Evolutionary conservation across 2,329 filamentous ascomycete genomes (phyloP), one percentile per base, ranked within the genome.

Genomic region (Meredithiella fracta): DNA sequence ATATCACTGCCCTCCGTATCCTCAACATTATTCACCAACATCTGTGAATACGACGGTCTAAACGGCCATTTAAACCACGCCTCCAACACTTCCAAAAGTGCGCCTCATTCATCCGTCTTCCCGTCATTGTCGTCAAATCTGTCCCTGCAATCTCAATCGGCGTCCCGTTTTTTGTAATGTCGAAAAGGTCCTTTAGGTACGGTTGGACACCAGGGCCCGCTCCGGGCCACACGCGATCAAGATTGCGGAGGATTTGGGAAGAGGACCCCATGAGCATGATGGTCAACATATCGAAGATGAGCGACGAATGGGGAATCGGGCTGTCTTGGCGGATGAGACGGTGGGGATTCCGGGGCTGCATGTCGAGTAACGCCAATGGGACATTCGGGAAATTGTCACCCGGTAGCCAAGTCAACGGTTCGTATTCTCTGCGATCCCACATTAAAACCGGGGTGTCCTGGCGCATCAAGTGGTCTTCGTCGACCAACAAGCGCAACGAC

Each of bases 381-480:
- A 72, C 67, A 23, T 74, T 70, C 1, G 86, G 87, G 65, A 74
- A 86, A 62, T 87, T 83, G 61, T 94, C 89, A 0, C 74, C 63
- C 0, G 67, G 53, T 3, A 70, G 59, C 2, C 78, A 75, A 23
- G 70, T 66, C 15, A 95, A 70, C 0, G 87, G 85, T 62, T 94
- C 86, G 62, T 79, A 80, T 1, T 72, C 68, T 15, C 89, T 80
- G 1, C 76, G 73, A 66, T 94, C 87, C 79, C 82, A 90, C 25
- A 72, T 62, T 2, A 91, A 66, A 1, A 74, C 62, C 0, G 79
- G 76, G 1, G 73, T 70, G 0, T 71, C 62, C 65, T 74, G 70
- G 52, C 68, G 65, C 62, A 75, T 71, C 15, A 75, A 61, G 60
- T 77, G 75, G 47, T 73, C 65, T 63, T 81, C 79, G 62, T 85